A percentile compares a stretch with the other conserved stretches of the same genome.
Conservation (phyloP, 177 flowering plant genomes). For the Tripterygium wilfordii region DNA sequence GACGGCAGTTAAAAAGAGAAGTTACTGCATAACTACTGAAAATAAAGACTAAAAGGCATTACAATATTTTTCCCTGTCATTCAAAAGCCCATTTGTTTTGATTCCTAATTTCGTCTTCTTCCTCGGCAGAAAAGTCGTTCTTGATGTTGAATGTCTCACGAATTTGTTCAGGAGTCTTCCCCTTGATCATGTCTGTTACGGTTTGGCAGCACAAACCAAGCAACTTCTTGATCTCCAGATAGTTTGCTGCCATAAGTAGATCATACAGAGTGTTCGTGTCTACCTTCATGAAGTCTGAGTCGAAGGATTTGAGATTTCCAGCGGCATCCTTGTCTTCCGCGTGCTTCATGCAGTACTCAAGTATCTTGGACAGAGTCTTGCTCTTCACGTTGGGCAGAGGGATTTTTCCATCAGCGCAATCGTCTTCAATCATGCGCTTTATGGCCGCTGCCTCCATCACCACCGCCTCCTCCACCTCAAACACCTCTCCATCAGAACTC, state of each 20-base stretch:
- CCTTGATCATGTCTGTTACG: conserved; percentile 76
- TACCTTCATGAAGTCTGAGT: conserved; percentile 43
- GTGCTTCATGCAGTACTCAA: conserved; percentile 79
- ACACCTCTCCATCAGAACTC: conserved; percentile 64
- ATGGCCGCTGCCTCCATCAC: conserved; percentile 72
- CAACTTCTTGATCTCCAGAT: conserved; percentile 61
- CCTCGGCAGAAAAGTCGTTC: conserved; percentile 77
- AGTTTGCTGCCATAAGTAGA: conserved; percentile 68
- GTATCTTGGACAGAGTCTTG: conserved; percentile 68
- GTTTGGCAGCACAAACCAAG: conserved; percentile 69
- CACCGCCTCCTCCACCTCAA: conserved; percentile 65
- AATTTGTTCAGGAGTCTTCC: conserved; percentile 71
- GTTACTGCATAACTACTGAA: too few species aligned
- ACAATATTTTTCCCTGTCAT: too few species aligned
- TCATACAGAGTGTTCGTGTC: conserved; percentile 51
- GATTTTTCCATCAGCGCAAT: conserved; percentile 54
- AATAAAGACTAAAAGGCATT: too few species aligned
- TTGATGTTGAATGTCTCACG: conserved; percentile 65
- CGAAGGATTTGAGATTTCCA: conserved; percentile 47
- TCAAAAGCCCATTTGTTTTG: conserved; percentile 87
- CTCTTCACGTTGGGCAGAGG: conserved; percentile 70
- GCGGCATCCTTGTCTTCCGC: conserved; percentile 37
- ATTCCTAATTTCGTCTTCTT: conserved; percentile 72
- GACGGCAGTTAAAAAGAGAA: too few species aligned
- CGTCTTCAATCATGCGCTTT: conserved; percentile 78